Conservation (phyloP, 163 green algal genomes). For the Coccomyxa subellipsoidea region DNA sequence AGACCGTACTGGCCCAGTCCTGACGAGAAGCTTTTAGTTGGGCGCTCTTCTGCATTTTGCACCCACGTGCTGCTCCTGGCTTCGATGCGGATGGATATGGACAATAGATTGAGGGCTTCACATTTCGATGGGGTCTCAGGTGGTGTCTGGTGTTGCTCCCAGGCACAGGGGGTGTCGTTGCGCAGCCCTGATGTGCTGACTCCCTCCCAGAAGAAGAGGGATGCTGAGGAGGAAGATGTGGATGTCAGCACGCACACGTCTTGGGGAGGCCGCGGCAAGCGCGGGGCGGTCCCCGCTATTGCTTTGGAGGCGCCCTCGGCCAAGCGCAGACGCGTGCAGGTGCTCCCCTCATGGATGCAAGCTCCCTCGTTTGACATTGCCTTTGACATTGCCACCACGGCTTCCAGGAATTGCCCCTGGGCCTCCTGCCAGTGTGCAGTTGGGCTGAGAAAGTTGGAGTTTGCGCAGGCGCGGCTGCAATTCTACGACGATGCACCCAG, state of each 20-base stretch:
- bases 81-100: no score
- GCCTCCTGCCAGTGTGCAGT: no score
- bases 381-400: neutral
- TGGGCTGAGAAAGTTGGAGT: neutral
- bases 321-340: constrained; percentile 9
- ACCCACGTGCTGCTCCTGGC: no score
- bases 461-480: neutral
- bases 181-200: neutral
- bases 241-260: neutral
- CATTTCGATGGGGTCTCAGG: no score
- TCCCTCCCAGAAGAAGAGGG: neutral
- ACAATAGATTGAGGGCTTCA: no score
- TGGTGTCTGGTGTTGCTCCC: neutral
- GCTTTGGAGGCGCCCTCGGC: neutral
- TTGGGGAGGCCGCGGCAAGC: neutral
- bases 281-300: neutral
- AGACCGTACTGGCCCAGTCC: no score
- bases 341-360: no score
- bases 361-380: no score
- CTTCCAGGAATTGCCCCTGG: no score
- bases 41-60: no score
- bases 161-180: neutral
- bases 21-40: no score
- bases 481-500: neutral
- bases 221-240: neutral